Base-by-base conservation (phyloP, 176 grass and related monocot genomes). In the Olyra latifolia region DNA sequence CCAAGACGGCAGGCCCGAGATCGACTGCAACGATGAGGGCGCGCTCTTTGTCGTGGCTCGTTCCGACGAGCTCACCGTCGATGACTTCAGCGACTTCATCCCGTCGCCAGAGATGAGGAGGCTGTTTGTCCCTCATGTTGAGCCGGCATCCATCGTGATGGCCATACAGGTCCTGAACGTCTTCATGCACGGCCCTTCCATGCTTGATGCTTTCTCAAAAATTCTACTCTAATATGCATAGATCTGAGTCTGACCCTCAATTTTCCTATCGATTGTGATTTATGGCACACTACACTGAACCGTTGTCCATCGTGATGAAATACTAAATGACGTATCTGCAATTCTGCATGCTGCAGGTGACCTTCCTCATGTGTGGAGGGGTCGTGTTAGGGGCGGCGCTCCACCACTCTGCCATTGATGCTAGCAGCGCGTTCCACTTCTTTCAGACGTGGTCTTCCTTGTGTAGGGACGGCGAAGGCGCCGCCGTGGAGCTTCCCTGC, bases 21-120 rank as follows among this genome's bases (percentile, higher is more conserved):
- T 93, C 35, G 17, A 69, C 15, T 90, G 87, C 66, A 85, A 55
- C 64, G 91, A 54, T 0, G 53, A 93, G 48, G 91, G 87, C 1
- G 74, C 75, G 1, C 79, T 84, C 38, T 89, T 93, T 52, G 80
- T 87, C 0, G 80, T 84, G 4, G 87, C 87, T 4, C 80, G 43
- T 0, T 74, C 80, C 0, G 47, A 85, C 0, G 47, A 85, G 0
- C 20, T 25, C 29, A 74, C 24, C 0, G 19, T 75, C 0, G 44
- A 83, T 4, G 80, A 82, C 30, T 49, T 89, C 32, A 39, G 14
- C 27, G 68, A 70, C 29, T 25, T 81, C 15, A 58, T 44, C 1
- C 78, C 86, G 48, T 49, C 82, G 1, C 62, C 0, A 3, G 17
- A 27, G n/a, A n/a, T n/a, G n/a, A n/a, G n/a, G 64, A 60, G 41